phyloP scores from a whole-genome alignment of 2,329 filamentous ascomycete species.

The Neurospora crassa region DNA sequence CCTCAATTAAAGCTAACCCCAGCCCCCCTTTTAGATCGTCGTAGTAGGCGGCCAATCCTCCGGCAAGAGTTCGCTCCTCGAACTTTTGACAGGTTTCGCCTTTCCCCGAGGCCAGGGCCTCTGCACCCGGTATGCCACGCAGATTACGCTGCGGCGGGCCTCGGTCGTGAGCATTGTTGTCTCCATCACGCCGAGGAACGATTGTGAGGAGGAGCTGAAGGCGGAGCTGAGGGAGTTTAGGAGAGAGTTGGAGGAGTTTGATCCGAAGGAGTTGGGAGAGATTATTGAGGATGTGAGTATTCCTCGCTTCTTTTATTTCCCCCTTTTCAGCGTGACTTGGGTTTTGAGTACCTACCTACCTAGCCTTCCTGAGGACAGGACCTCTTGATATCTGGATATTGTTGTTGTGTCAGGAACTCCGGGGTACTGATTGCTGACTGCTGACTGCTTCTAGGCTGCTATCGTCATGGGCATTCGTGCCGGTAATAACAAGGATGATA shows the following conservation, averaged over 20 bases:
- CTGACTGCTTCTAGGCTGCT: slow-evolving; percentile 26
- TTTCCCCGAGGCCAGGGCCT: slow-evolving; percentile 35
- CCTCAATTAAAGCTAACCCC: background rate
- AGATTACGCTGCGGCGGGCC: slow-evolving; percentile 35
- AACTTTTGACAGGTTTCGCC: slow-evolving; percentile 47
- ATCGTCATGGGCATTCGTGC: slow-evolving; percentile 33
- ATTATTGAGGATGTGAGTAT: slow-evolving; percentile 31
- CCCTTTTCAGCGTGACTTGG: too few species aligned
- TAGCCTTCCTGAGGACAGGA: background rate
- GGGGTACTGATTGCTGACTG: background rate
- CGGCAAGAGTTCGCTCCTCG: slow-evolving; percentile 76
- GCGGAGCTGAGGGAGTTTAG: slow-evolving; percentile 21
- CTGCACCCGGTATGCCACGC: slow-evolving; percentile 40
- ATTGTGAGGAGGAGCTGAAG: slow-evolving; percentile 13
- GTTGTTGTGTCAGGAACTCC: too few species aligned
- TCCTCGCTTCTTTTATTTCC: too few species aligned
- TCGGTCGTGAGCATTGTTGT: slow-evolving; percentile 24
- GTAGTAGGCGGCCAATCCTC: slow-evolving; percentile 81
- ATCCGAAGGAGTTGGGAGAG: slow-evolving; percentile 24
- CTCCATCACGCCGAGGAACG: slow-evolving; percentile 30
- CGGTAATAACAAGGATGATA: background rate
- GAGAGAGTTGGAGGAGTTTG: slow-evolving; percentile 25
- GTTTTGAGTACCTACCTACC: too few species aligned
- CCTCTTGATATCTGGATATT: too few species aligned
- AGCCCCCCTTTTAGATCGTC: slow-evolving; percentile 48